These are phyloP conservation scores for Solanum rostratum DNA, from an alignment of 257 asterid species.

Conservation along the genomic window DNA sequence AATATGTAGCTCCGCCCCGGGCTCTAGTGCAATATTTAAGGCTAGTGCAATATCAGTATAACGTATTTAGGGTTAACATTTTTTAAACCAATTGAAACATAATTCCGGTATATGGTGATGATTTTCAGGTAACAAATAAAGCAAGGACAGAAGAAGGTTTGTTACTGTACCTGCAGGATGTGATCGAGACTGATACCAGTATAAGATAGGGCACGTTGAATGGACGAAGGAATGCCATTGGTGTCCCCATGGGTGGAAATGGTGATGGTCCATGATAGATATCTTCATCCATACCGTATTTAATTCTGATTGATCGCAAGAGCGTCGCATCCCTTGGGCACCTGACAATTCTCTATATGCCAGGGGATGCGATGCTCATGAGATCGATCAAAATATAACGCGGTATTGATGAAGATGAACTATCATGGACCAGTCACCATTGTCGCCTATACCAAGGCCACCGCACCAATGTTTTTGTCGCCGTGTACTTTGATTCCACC, in stretches of 20 bases:
- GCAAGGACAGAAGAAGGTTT: not conserved
- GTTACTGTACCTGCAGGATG: slow-evolving; percentile 60
- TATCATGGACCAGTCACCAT: slow-evolving; percentile 77
- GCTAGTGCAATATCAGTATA: too few relatives aligned
- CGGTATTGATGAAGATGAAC: slow-evolving; percentile 59
- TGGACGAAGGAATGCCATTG: slow-evolving; percentile 29
- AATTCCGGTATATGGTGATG: too few relatives aligned
- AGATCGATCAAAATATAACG: slow-evolving; percentile 77
- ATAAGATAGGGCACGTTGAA: slow-evolving; percentile 62
- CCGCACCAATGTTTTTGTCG: slow-evolving; percentile 76
- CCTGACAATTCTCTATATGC: slow-evolving; percentile 92
- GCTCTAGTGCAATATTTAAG: too few relatives aligned
- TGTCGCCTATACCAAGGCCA: slow-evolving; percentile 89
- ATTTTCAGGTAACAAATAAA: too few relatives aligned
- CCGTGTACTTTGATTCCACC: slow-evolving; percentile 58
- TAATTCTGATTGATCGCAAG: slow-evolving; percentile 69
- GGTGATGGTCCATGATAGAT: slow-evolving; percentile 74
- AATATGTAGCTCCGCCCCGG: too few relatives aligned
- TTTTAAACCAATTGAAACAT: too few relatives aligned
- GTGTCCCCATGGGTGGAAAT: slow-evolving; percentile 80
- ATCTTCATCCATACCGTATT: slow-evolving; percentile 59
- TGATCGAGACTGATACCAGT: slow-evolving; percentile 83
- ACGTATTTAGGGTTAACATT: too few relatives aligned
- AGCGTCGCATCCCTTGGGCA: slow-evolving; percentile 57
- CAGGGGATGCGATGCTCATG: slow-evolving; percentile 47